Conservation (phyloP, 768 basidiomycete genomes). For the Amanita jacksonii region DNA sequence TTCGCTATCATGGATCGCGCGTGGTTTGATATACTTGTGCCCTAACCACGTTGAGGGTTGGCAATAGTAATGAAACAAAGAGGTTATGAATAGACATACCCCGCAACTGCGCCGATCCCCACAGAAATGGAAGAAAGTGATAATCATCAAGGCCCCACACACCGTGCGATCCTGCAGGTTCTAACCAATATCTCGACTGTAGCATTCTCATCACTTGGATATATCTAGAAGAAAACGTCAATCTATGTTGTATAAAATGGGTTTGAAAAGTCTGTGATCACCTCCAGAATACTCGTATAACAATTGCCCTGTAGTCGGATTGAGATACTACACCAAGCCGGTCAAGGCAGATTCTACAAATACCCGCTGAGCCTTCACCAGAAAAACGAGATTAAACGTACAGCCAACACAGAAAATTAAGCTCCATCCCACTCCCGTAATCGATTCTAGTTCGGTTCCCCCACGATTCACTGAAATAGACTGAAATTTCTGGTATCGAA, state of each 20-base stretch:
- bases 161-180: slow-evolving; percentile 98
- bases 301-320: slow-evolving; percentile 65
- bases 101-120: slow-evolving; percentile 72
- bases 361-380: not conserved
- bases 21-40: slow-evolving; percentile 86
- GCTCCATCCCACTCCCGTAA: slow-evolving; percentile 99
- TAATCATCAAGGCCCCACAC: slow-evolving; percentile 98
- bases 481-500: slow-evolving; percentile 58
- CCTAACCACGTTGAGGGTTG: slow-evolving; percentile 28
- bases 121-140: slow-evolving; percentile 89
- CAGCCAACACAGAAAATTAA: slow-evolving; percentile 97
- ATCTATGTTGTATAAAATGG: too few relatives aligned
- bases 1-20: slow-evolving; percentile 86
- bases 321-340: slow-evolving; percentile 53
- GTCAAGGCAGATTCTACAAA: slow-evolving; percentile 68
- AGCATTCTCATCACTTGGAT: slow-evolving; percentile 75
- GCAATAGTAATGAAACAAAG: not conserved
- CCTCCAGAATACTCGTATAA: slow-evolving; percentile 87
- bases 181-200: slow-evolving; percentile 94
- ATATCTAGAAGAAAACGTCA: slow-evolving; percentile 44
- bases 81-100: slow-evolving; percentile 24
- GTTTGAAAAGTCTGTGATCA: slow-evolving; percentile 20
- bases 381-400: slow-evolving; percentile 32
- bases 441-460: slow-evolving; percentile 89
- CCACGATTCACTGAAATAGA: slow-evolving; percentile 84